A percentile compares a stretch with the other conserved stretches of the same genome.
Evolutionary conservation across 2,329 filamentous ascomycete genomes (phyloP).

Genomic region (Aspergillus neotritici): DNA sequence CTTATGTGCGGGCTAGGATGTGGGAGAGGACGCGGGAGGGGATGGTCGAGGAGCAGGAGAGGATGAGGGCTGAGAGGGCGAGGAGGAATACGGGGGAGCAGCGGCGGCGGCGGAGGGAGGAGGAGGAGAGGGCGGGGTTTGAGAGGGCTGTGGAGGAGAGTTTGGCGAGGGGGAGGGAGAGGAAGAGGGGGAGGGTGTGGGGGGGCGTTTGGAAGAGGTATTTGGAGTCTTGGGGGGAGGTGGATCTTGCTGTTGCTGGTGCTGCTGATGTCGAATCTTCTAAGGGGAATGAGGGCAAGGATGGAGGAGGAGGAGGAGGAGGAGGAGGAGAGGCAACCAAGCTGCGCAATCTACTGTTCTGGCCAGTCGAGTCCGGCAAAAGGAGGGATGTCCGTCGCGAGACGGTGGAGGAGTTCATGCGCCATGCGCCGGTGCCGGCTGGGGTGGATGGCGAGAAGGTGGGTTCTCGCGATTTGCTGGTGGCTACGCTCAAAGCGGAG

Average conservation of each 20-base stretch:
- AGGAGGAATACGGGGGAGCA: slow-evolving; percentile 44
- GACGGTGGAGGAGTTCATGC: slow-evolving; percentile 65
- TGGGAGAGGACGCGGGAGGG: slow-evolving; percentile 92
- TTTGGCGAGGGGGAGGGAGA: slow-evolving; percentile 60
- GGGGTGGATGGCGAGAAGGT: slow-evolving; percentile 11
- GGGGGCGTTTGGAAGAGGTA: slow-evolving; percentile 62
- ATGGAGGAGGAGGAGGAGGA: slow-evolving; percentile 3
- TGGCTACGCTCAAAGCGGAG: slow-evolving; percentile 66
- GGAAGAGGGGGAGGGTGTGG: slow-evolving; percentile 45
- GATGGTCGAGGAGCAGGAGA: slow-evolving; percentile 67
- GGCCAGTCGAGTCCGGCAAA: slow-evolving; percentile 65
- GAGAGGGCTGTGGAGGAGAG: slow-evolving; percentile 64
- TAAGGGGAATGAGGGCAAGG: not conserved
- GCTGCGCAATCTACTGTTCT: slow-evolving; percentile 52
- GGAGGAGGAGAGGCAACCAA: slow-evolving; percentile 11
- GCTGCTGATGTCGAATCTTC: slow-evolving; percentile 7
- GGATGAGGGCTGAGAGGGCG: slow-evolving; percentile 49
- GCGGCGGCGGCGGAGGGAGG: slow-evolving; percentile 18
- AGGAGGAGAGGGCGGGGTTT: slow-evolving; percentile 39
- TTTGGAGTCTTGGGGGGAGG: slow-evolving; percentile 54
- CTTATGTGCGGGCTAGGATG: slow-evolving; percentile 81
- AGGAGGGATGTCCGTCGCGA: slow-evolving; percentile 53
- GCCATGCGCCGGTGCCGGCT: slow-evolving; percentile 42
- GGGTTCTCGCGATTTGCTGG: slow-evolving; percentile 30
- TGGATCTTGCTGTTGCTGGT: slow-evolving; percentile 28